These are phyloP conservation scores for Yamadazyma pseudoaaseri DNA, from an alignment of 1,139 yeast genomes.

Conservation along the genomic window DNA sequence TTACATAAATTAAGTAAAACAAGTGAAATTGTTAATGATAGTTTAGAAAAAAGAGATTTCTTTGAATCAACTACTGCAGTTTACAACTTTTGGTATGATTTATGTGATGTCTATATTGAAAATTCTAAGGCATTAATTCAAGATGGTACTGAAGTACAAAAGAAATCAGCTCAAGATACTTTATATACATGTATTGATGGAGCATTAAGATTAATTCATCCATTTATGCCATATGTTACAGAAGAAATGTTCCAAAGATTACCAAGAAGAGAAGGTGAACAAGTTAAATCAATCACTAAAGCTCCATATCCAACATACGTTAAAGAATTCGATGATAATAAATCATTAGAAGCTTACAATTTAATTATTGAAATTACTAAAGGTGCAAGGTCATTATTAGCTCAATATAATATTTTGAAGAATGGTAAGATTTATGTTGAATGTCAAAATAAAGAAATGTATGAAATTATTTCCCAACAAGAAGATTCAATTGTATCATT, in stretches of 20 bases:
- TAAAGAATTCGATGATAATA: constrained; percentile 57
- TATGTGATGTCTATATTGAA: constrained; percentile 97
- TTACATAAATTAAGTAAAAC: constrained; percentile 79
- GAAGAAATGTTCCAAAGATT: constrained; percentile 99
- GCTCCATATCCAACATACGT: constrained; percentile 76
- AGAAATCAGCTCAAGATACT: constrained; percentile 89
- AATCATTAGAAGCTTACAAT: constrained; percentile 74
- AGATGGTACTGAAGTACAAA: constrained; percentile 84
- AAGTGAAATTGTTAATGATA: constrained; percentile 60
- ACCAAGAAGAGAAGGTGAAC: constrained; percentile 80
- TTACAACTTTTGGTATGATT: constrained; percentile 93
- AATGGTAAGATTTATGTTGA: constrained; percentile 86
- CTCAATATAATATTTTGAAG: constrained; percentile 86
- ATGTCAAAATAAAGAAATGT: constrained; percentile 48
- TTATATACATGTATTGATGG: constrained; percentile 90
- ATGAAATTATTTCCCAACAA: constrained; percentile 62
- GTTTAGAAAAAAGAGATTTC: constrained; percentile 84
- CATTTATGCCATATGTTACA: constrained; percentile 96
- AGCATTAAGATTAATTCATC: constrained; percentile 90
- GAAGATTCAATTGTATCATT: constrained; percentile 82
- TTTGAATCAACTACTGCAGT: constrained; percentile 82
- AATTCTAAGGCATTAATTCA: constrained; percentile 90
- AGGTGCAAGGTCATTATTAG: constrained; percentile 86
- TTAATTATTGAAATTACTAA: constrained; percentile 83
- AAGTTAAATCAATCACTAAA: constrained; percentile 67